Percentiles rank a stretch among this genome's conserved stretches.
phyloP scores from a whole-genome alignment of 1,284 basidiomycete species.

The Boletus sp. region DNA sequence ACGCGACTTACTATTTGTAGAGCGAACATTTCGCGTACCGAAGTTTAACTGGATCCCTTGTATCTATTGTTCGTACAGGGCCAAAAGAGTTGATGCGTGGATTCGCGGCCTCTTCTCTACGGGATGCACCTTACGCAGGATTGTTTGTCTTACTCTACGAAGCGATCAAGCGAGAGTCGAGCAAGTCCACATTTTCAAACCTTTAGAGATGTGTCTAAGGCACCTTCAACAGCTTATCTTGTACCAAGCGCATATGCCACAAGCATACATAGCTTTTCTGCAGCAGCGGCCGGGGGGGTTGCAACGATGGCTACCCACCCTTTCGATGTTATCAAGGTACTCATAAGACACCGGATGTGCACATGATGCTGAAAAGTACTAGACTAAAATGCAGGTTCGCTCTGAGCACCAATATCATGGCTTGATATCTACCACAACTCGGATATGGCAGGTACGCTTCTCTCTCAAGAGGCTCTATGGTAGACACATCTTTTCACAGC shows the following conservation, averaged over 20 bases:
- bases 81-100: slow-evolving; percentile 85
- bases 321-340: slow-evolving; percentile 86
- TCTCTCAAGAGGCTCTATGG: background rate
- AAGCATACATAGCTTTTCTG: slow-evolving; percentile 56
- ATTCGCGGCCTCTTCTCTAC: slow-evolving; percentile 83
- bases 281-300: slow-evolving; percentile 73
- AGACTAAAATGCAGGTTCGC: slow-evolving; percentile 87
- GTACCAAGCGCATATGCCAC: slow-evolving; percentile 41
- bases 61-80: slow-evolving; percentile 65
- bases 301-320: slow-evolving; percentile 84
- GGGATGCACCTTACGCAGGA: slow-evolving; percentile 96
- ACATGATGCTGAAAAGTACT: slow-evolving; percentile 12
- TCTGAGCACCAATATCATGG: slow-evolving; percentile 69
- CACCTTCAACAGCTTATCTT: slow-evolving; percentile 26
- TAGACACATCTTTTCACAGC: slow-evolving; percentile 33
- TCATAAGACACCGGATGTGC: slow-evolving; percentile 7
- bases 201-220: slow-evolving; percentile 7
- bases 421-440: slow-evolving; percentile 56
- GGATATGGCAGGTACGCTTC: slow-evolving; percentile 63
- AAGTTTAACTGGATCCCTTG: slow-evolving; percentile 59
- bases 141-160: slow-evolving; percentile 93
- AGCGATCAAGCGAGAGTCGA: slow-evolving; percentile 67
- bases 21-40: slow-evolving; percentile 78
- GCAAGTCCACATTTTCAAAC: slow-evolving; percentile 37
- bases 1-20: slow-evolving; percentile 36